Conservation (phyloP, 2,329 filamentous ascomycete genomes). For the Fusarium sp. region DNA sequence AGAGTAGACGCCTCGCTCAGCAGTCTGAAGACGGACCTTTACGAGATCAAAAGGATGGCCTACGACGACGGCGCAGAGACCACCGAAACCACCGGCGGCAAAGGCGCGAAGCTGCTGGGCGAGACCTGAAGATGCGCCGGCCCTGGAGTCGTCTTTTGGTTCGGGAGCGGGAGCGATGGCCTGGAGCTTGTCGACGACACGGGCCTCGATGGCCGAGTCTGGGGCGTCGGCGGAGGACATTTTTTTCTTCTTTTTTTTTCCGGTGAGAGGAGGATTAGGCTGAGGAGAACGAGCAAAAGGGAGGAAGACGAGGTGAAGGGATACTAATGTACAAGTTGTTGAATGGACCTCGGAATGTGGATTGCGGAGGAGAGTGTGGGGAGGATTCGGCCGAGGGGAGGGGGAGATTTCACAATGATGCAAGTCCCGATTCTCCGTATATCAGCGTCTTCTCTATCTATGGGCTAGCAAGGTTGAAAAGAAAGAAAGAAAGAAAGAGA, state of each 20-base stretch:
- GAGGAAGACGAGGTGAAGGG: constrained; percentile 7
- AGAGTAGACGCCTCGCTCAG: constrained; percentile 90
- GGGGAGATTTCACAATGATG: constrained; percentile 14
- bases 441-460: not conserved
- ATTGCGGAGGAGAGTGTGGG: constrained; percentile 40
- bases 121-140: constrained; percentile 48
- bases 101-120: constrained; percentile 77
- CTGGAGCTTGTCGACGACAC: constrained; percentile 56
- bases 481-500: not conserved
- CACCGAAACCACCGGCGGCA: constrained; percentile 89
- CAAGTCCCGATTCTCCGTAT: constrained; percentile 9
- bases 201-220: constrained; percentile 41
- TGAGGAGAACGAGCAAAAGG: not conserved
- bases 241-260: no score
- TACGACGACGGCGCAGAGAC: constrained; percentile 91
- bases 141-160: constrained; percentile 54
- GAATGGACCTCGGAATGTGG: constrained; percentile 27
- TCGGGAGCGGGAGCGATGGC: constrained; percentile 56
- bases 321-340: constrained; percentile 11
- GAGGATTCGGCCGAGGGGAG: constrained; percentile 42
- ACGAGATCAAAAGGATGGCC: constrained; percentile 98
- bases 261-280: constrained; percentile 8
- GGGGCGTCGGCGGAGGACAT: constrained; percentile 42
- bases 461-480: not conserved
- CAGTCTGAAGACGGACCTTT: constrained; percentile 96